Percentiles rank a stretch among this genome's conserved stretches.
Conservation (phyloP, 371 early-diverging fungal species). For the Lichtheimia ramosa region DNA sequence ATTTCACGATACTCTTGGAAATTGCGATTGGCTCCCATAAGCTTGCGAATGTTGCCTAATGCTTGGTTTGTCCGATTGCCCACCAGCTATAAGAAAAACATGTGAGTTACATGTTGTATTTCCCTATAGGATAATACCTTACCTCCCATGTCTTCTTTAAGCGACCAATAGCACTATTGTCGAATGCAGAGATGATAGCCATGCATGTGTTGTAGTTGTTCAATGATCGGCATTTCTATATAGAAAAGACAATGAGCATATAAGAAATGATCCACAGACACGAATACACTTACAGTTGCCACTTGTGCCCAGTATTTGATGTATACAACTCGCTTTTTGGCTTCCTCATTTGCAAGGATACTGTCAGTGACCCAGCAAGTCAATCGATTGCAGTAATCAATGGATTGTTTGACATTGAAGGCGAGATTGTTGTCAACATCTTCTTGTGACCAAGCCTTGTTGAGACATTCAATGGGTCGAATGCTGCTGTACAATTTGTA, state of each 20-base stretch:
- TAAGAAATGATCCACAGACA: neutral
- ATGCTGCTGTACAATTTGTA: constrained; percentile 77
- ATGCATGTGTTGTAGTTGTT: constrained; percentile 92
- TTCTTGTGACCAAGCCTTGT: constrained; percentile 85
- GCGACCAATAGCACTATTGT: constrained; percentile 84
- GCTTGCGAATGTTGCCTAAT: constrained; percentile 44
- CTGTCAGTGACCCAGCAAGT: constrained; percentile 80
- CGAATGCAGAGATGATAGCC: constrained; percentile 85
- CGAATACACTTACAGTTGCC: constrained; percentile 65
- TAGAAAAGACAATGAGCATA: neutral
- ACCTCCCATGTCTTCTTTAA: constrained; percentile 85
- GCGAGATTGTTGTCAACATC: constrained; percentile 56
- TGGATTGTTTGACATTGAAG: constrained; percentile 71
- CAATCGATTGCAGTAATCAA: constrained; percentile 62
- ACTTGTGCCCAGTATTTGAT: constrained; percentile 83
- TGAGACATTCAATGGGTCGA: constrained; percentile 80
- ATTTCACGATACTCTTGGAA: constrained; percentile 86
- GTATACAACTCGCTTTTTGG: constrained; percentile 69
- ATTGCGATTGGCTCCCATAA: constrained; percentile 83
- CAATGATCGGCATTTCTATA: constrained; percentile 61
- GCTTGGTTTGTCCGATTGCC: constrained; percentile 45
- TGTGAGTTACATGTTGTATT: neutral
- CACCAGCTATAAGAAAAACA: constrained; percentile 22
- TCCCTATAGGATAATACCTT: neutral
- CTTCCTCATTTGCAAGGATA: constrained; percentile 74